Evolutionary conservation across 345 rosid genomes (phyloP).

Genomic region (Melaleuca alternifolia): DNA sequence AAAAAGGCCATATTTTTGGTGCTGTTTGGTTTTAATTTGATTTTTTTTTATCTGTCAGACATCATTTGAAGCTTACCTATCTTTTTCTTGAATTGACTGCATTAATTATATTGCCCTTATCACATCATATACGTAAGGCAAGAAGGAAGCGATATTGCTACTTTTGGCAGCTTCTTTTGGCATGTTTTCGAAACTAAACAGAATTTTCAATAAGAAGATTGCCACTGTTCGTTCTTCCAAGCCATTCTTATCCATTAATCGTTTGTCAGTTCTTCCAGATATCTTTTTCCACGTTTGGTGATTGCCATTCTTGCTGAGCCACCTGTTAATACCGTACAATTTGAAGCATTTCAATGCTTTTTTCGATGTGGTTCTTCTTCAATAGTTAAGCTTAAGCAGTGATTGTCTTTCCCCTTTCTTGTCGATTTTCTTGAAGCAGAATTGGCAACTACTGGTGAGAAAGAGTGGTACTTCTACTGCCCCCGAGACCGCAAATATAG

Average conservation of each 20-base stretch:
- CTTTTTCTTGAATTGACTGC: not conserved
- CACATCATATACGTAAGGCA: not conserved
- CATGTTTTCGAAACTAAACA: not conserved
- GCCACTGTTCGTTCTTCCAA: not conserved
- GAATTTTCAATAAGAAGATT: not conserved
- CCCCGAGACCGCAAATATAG: slow-evolving; percentile 89
- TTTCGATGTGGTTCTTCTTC: not conserved
- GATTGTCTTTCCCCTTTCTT: not conserved
- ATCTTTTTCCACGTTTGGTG: not conserved
- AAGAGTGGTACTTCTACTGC: slow-evolving; percentile 93
- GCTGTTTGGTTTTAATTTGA: not conserved
- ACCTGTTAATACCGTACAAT: not conserved
- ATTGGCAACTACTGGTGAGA: slow-evolving; percentile 67
- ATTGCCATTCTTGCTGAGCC: not conserved
- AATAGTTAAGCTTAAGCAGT: not conserved
- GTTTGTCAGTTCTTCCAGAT: not conserved
- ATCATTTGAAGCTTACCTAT: not conserved
- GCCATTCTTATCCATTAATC: not conserved
- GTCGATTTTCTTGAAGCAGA: slow-evolving; percentile 17
- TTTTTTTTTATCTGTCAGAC: not conserved
- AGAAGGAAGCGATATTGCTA: not conserved
- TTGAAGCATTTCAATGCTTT: not conserved
- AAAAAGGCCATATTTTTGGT: not conserved
- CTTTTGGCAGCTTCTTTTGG: not conserved
- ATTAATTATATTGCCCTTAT: not conserved